Base-by-base conservation (phyloP, 495 filamentous ascomycete species). In the Aspergillus sclerotioniger region DNA sequence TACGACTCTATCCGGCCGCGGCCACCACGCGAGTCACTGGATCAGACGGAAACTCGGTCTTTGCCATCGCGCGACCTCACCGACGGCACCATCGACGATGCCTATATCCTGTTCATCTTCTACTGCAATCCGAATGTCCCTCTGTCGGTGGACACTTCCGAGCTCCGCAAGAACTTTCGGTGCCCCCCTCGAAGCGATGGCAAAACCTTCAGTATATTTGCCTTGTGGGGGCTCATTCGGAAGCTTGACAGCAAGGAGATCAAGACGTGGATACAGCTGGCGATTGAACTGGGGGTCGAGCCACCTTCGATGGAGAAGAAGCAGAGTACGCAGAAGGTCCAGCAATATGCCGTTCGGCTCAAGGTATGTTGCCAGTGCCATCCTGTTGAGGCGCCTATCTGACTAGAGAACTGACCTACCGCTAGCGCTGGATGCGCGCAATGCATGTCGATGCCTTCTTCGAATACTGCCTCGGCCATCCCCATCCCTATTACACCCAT, bases 381-480 rank as follows among this genome's bases (percentile, higher is more conserved):
- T 15, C 13, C 37, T n/a, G n/a, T 6, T 41, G 37, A 41, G 1
- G 1, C n/a, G 9, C 13, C 13, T 13, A 2, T 41, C 5, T n/a
- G 8, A 28, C 25, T 49, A 10, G 39, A 62, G 67, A 45, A 68
- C 45, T 32, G 37, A 59, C 55, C 17, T 54, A 25, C 13, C 16
- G 43, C 13, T 58, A 96, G 89, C 84, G 94, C 57, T 98, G 94
- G 94, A 94, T 98, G 90, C 91, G 90, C 66, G 93, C 94, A 0
- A 96, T 96, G 90, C 94, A 97, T 67, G 84, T 98, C 19, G 92
- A 97, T 79, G 90, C 92, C 16, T 98, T 97, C 68, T 97, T 97
- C 69, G 91, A 96, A 65, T 97, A 90, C 67, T 83, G 94, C 10
- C 79, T 92, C 33, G 84, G 86, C 33, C 91, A 93, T 53, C 79